These are phyloP conservation scores for Suhomyces vadensis DNA, from an alignment of 805 yeast species.

Conservation along the genomic window DNA sequence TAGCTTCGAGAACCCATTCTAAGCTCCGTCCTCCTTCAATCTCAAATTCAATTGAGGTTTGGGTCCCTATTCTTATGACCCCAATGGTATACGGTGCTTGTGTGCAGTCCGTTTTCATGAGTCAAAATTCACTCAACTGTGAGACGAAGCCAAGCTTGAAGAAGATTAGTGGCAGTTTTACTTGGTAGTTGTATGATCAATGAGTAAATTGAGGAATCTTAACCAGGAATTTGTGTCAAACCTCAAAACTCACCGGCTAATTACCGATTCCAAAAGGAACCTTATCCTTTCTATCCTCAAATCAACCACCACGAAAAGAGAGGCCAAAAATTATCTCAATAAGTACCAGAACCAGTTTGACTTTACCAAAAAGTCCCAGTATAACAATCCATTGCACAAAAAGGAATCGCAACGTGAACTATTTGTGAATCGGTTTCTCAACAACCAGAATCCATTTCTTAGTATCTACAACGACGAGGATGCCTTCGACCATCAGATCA, in stretches of 20 bases:
- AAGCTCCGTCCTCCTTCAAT: too few species aligned
- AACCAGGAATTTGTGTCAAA: conserved; percentile 39
- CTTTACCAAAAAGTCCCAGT: conserved; percentile 17
- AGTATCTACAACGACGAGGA: conserved; percentile 33
- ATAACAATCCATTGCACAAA: conserved; percentile 10
- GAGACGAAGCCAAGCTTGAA: too few species aligned
- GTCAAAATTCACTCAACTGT: too few species aligned
- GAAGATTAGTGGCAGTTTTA: too few species aligned
- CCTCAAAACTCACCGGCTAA: conserved; percentile 28
- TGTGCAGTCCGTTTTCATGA: too few species aligned
- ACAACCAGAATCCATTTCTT: conserved; percentile 33
- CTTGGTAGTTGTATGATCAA: conserved; percentile 9
- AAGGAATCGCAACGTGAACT: conserved; percentile 32
- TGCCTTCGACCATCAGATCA: conserved; percentile 19
- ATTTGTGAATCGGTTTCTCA: conserved; percentile 34
- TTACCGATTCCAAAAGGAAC: conserved; percentile 58
- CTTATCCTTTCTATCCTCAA: conserved; percentile 80
- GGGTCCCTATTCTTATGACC: too few species aligned
- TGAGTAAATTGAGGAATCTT: conserved; percentile 32
- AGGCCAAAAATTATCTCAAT: conserved; percentile 75
- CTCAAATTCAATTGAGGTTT: too few species aligned
- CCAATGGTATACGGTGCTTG: too few species aligned
- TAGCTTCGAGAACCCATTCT: background rate
- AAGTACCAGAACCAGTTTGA: conserved; percentile 59
- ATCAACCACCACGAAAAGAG: conserved; percentile 92